Conservation (phyloP, 768 basidiomycete genomes). For the Suillus discolor region DNA sequence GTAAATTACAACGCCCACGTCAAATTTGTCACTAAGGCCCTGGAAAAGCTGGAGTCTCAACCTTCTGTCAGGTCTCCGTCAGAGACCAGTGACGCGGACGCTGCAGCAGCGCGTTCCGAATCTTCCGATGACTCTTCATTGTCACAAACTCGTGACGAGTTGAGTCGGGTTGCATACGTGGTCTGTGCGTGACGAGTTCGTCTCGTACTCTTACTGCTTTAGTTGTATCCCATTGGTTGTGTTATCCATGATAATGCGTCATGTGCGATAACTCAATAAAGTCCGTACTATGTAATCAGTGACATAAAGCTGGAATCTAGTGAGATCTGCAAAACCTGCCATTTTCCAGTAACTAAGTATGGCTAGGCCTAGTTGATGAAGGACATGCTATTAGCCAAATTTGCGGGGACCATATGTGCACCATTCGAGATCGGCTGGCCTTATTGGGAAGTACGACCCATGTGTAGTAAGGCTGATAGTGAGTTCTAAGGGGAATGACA, state of each 20-base stretch:
- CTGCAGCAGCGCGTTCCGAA: neutral
- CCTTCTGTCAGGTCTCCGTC: neutral
- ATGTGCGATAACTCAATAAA: neutral
- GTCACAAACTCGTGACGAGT: slow-evolving; percentile 17
- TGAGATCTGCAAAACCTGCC: neutral
- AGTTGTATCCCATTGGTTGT: neutral
- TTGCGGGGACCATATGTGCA: slow-evolving; percentile 11
- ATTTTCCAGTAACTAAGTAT: no score
- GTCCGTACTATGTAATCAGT: neutral
- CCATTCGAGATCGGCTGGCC: slow-evolving; percentile 9
- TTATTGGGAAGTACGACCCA: slow-evolving; percentile 11
- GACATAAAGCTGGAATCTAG: neutral
- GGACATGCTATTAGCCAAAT: slow-evolving; percentile 9
- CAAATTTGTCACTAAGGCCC: slow-evolving; percentile 71
- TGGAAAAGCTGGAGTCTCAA: slow-evolving; percentile 47
- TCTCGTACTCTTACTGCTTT: neutral
- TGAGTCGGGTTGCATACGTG: slow-evolving; percentile 24
- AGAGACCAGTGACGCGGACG: neutral
- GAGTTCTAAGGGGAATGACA: no score
- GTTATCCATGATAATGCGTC: neutral
- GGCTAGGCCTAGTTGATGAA: slow-evolving; percentile 3
- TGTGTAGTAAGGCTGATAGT: neutral
- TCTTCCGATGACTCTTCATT: slow-evolving; percentile 10
- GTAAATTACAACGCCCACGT: slow-evolving; percentile 66
- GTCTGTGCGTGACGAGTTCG: slow-evolving; percentile 19